Evolutionary conservation across 1,284 basidiomycete genomes (phyloP), one percentile per base, ranked within the genome.

Genomic region (Cystobasidiaceae sp.): DNA sequence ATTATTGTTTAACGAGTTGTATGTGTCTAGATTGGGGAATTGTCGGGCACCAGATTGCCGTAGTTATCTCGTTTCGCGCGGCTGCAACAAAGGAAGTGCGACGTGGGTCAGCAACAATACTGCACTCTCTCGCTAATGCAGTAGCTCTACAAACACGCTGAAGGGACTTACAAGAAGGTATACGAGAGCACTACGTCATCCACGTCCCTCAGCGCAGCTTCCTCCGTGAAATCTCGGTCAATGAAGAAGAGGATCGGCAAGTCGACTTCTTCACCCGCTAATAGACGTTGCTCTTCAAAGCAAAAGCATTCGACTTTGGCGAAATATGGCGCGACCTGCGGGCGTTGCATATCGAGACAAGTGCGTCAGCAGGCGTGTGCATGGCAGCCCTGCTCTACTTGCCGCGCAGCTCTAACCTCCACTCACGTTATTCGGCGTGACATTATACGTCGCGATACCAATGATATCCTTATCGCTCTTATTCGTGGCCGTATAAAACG

Each of bases 301-400:
- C 96, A 99, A 81, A 99, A 99, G 73, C 96, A 99, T 78, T 99
- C 96, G 7, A 98, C 93, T 80, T 99, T 99, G 64, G 93, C 91
- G 76, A 99, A 99, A 78, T 97, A 98, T 0, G 94, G 93, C 5
- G 96, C 96, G 71, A 97, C 85, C 91, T 97, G 74, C 6, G 25
- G n/a, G n/a, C n/a, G 8, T 27, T 21, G 5, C 15, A 41, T 33
- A 23, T 6, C 11, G 19, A 28, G 48, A 33, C 37, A 28, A 3
- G 19, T 32, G 6, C 6, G 27, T 65, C 25, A 51, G 65, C 59
- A 39, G 39, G 13, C 33, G 11, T 11, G 23, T n/a, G 28, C 44
- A 46, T 51, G 49, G 49, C 25, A 51, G 28, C 28, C 54, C 0
- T 25, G 51, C 33, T 28, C 21, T n/a, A 54, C 17, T 23, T 8